phyloP scores from a whole-genome alignment of 768 basidiomycete species.

The Hygrophoropsis aurantiaca region DNA sequence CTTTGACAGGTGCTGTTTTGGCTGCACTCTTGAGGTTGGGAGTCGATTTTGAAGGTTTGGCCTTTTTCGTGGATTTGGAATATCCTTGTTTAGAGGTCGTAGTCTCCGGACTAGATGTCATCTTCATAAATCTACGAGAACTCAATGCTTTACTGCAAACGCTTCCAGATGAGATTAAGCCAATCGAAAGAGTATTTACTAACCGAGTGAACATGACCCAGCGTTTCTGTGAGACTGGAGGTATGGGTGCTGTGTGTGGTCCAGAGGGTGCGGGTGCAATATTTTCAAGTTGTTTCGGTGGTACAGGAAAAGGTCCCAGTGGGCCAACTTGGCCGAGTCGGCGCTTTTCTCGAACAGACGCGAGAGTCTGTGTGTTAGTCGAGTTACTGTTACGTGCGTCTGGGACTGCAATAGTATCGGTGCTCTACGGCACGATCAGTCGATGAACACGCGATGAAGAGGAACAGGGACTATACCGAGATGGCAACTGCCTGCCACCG shows the following conservation, averaged over 20 bases:
- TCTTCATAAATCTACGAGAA: slow-evolving; percentile 8
- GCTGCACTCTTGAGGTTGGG: slow-evolving; percentile 17
- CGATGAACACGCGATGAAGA: no score
- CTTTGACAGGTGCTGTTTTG: neutral
- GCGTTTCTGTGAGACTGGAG: slow-evolving; percentile 5
- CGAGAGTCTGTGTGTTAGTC: no score
- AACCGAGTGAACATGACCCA: slow-evolving; percentile 23
- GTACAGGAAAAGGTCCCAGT: slow-evolving; percentile 5
- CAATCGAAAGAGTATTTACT: neutral
- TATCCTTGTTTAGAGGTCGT: slow-evolving; percentile 12
- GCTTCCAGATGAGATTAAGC: neutral
- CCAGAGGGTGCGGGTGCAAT: neutral
- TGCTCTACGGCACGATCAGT: no score
- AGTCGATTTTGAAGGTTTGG: slow-evolving; percentile 20
- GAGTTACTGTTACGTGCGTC: no score
- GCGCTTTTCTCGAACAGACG: slow-evolving; percentile 8
- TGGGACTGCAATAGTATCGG: no score
- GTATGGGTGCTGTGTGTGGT: neutral
- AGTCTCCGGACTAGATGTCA: slow-evolving; percentile 3
- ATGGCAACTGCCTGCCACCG: slow-evolving; percentile 25
- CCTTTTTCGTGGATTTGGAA: slow-evolving; percentile 16
- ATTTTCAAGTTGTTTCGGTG: slow-evolving; percentile 2
- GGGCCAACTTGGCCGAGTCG: slow-evolving; percentile 2
- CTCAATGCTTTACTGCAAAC: slow-evolving; percentile 16
- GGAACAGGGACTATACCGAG: slow-evolving; percentile 10